Evolutionary conservation across 495 filamentous ascomycete species (phyloP), one percentile per base, ranked within the genome.

Genomic region (Penicillium turbatum): DNA sequence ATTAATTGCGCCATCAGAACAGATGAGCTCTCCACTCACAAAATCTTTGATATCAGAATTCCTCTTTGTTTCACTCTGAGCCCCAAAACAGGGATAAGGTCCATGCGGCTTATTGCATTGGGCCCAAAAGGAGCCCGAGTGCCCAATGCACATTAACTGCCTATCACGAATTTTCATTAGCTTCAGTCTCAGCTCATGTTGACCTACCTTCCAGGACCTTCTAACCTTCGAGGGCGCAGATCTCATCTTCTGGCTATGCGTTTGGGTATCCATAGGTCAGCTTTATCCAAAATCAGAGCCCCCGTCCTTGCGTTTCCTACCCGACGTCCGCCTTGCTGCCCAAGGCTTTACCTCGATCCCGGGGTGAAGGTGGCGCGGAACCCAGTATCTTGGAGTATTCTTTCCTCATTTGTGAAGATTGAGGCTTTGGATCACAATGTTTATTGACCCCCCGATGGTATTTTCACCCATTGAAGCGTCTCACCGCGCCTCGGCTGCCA

Each of bases 261-360:
- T 46, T 61, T 54, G 55, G 35, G 52, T 59, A 55, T 19, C 48
- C 51, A 52, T 58, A 38, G 17, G 38, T 52, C 51, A 55, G 57
- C 47, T 30, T 56, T 48, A 48, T 46, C 24, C 37, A 19, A 55
- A 38, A 45, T 39, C 60, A 48, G 48, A 31, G 43, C 47, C 44
- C 40, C 37, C 24, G 17, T 53, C 41, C 42, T 62, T 60, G 64
- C 49, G 27, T 34, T 55, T 42, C 41, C 50, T 67, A 66, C 71
- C 64, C 64, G 64, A 60, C 62, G 59, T 67, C 61, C 61, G 59
- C 54, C 59, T 67, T 69, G 71, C 67, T 69, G 72, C 72, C 71
- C 67, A 65, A 73, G 61, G 38, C 52, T 26, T 26, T 50, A 17
- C 43, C 48, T 27, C 30, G 27, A 35, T 15, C 36, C 59, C 56